A percentile compares a stretch with the other conserved stretches of the same genome.
Evolutionary conservation across 2,329 filamentous ascomycete species (phyloP).

Genomic region (Hymenoscyphus scutula): DNA sequence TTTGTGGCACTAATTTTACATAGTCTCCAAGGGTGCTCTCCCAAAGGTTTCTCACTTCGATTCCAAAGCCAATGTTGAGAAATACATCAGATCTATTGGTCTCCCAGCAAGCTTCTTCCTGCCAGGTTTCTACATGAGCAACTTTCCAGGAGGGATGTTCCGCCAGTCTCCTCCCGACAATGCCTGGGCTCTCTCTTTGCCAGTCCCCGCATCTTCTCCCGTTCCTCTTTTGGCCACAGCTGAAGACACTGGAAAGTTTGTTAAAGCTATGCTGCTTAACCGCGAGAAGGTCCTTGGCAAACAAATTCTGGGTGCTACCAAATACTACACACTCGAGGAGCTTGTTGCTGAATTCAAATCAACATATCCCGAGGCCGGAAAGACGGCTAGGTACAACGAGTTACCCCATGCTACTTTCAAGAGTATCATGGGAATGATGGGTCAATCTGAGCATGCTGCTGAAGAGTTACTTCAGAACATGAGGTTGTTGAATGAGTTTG

Average conservation of each 20-base stretch:
- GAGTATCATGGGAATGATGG: conserved; percentile 35
- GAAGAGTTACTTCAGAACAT: conserved; percentile 55
- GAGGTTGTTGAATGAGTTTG: conserved; percentile 48
- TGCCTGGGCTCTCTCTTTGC: conserved; percentile 33
- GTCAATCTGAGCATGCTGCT: conserved; percentile 41
- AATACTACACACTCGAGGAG: conserved; percentile 42
- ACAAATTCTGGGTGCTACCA: conserved; percentile 43
- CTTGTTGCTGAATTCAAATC: conserved; percentile 42
- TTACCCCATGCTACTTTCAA: conserved; percentile 44
- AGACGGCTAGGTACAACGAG: conserved; percentile 38
- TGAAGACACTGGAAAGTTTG: conserved; percentile 38
- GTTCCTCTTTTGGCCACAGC: conserved; percentile 38
- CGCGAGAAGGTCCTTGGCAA: conserved; percentile 42
- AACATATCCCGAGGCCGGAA: conserved; percentile 42
- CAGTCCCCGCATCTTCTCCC: conserved; percentile 31
- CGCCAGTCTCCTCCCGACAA: conserved; percentile 31
- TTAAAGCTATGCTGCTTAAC: conserved; percentile 35
- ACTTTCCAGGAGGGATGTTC: conserved; percentile 37
- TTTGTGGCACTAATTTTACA: conserved; percentile 22
- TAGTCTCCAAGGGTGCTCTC: conserved; percentile 43
- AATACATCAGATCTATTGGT: conserved; percentile 37
- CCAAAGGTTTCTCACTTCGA: conserved; percentile 40
- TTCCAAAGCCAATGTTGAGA: conserved; percentile 41
- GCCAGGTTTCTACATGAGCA: conserved; percentile 53
- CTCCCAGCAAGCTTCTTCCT: conserved; percentile 49